These are phyloP conservation scores for Tripterygium wilfordii DNA, from an alignment of 177 flowering plant genomes.

Conservation along the genomic window DNA sequence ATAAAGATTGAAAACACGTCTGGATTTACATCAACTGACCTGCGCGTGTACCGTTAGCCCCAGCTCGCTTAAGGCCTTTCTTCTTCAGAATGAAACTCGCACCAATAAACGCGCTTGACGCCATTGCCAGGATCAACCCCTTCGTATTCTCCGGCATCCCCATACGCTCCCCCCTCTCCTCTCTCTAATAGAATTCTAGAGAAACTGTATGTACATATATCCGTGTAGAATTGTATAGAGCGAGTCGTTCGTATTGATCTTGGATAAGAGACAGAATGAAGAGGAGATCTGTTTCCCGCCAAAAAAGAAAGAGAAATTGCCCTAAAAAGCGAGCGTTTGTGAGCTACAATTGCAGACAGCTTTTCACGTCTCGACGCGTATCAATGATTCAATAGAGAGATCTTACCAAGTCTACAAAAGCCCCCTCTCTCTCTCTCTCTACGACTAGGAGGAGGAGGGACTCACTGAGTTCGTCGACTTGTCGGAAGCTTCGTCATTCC, in stretches of 20 bases:
- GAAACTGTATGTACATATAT: not conserved
- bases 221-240: not conserved
- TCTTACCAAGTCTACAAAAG: too few relatives aligned
- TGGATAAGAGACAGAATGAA: too few relatives aligned
- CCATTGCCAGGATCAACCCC: conserved; percentile 53
- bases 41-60: conserved; percentile 56
- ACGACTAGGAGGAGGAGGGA: too few relatives aligned
- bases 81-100: conserved; percentile 73
- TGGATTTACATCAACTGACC: conserved; percentile 26
- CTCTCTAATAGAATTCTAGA: too few relatives aligned
- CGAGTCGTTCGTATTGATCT: too few relatives aligned
- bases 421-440: too few relatives aligned
- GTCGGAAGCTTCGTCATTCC: conserved; percentile 28
- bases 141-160: conserved; percentile 50
- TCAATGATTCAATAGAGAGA: too few relatives aligned
- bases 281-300: conserved; percentile 1
- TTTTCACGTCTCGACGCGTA: too few relatives aligned
- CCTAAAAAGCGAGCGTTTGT: too few relatives aligned
- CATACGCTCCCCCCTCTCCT: conserved; percentile 14
- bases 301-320: conserved; percentile 1
- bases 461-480: conserved; percentile 19
- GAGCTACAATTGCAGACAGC: too few relatives aligned
- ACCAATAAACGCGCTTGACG: conserved; percentile 61
- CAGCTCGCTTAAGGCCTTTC: conserved; percentile 67
- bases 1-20: not conserved